Conservation (phyloP, 2,329 filamentous ascomycete genomes). For the Bipolaris cookei region DNA sequence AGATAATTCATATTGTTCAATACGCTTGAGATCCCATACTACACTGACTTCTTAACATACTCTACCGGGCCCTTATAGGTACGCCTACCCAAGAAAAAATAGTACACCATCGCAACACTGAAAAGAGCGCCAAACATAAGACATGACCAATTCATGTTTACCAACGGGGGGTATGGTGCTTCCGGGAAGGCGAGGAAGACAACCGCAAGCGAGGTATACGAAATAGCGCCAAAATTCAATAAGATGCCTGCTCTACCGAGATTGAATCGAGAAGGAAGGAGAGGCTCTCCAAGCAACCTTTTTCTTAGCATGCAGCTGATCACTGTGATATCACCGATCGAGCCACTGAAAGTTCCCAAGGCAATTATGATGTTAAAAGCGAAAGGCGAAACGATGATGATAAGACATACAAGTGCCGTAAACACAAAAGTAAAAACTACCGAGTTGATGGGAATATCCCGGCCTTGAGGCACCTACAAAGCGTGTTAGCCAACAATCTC, state of each 20-base stretch:
- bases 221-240: slow-evolving; percentile 50
- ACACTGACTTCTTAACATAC: slow-evolving; percentile 4
- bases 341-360: slow-evolving; percentile 7
- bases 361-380: slow-evolving; percentile 31
- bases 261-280: slow-evolving; percentile 54
- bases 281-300: slow-evolving; percentile 49
- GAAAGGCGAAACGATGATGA: slow-evolving; percentile 34
- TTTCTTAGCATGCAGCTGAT: slow-evolving; percentile 55
- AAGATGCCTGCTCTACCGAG: slow-evolving; percentile 52
- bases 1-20: not conserved
- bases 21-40: not conserved
- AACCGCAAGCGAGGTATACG: slow-evolving; percentile 49
- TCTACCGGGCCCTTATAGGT: slow-evolving; percentile 38
- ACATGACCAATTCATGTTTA: slow-evolving; percentile 55
- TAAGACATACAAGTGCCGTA: slow-evolving; percentile 27
- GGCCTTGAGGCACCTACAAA: slow-evolving; percentile 18
- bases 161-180: slow-evolving; percentile 5
- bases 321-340: slow-evolving; percentile 41
- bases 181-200: slow-evolving; percentile 54
- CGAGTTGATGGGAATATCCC: slow-evolving; percentile 34
- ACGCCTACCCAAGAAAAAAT: slow-evolving; percentile 48
- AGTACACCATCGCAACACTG: slow-evolving; percentile 51
- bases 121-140: slow-evolving; percentile 52
- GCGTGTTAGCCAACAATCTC: not conserved
- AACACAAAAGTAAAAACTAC: slow-evolving; percentile 24